Percentiles rank a stretch among this genome's conserved stretches.
phyloP scores from a whole-genome alignment of 805 yeast genomes.

The Spathaspora girioi region DNA sequence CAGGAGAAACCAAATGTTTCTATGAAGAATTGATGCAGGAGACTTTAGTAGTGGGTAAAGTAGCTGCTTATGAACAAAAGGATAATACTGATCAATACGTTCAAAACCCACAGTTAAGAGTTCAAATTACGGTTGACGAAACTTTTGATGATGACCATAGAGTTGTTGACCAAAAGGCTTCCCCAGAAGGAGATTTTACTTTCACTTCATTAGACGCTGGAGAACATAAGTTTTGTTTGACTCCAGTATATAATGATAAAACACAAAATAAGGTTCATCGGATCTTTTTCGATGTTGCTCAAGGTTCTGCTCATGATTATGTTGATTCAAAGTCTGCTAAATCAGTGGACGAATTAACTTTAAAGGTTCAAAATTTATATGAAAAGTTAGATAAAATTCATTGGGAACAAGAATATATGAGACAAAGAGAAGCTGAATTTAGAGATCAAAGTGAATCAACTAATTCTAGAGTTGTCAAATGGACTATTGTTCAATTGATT shows the following conservation, averaged over 20 bases:
- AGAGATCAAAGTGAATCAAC: slow-evolving; percentile 76
- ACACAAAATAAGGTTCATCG: slow-evolving; percentile 60
- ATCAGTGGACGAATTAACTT: slow-evolving; percentile 42
- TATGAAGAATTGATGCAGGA: slow-evolving; percentile 74
- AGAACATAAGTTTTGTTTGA: slow-evolving; percentile 78
- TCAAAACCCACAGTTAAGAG: slow-evolving; percentile 52
- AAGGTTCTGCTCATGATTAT: slow-evolving; percentile 58
- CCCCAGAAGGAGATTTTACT: slow-evolving; percentile 63
- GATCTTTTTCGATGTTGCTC: slow-evolving; percentile 68
- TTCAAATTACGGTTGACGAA: slow-evolving; percentile 67
- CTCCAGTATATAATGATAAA: slow-evolving; percentile 63
- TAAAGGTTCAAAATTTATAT: slow-evolving; percentile 34
- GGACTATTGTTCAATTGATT: slow-evolving; percentile 70
- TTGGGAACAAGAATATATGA: slow-evolving; percentile 47
- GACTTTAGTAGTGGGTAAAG: slow-evolving; percentile 74
- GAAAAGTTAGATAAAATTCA: slow-evolving; percentile 38
- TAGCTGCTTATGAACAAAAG: slow-evolving; percentile 64
- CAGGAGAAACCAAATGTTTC: slow-evolving; percentile 79
- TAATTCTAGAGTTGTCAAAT: slow-evolving; percentile 65
- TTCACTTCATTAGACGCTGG: slow-evolving; percentile 83
- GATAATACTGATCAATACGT: slow-evolving; percentile 44
- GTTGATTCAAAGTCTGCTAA: slow-evolving; percentile 61
- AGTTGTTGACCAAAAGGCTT: slow-evolving; percentile 64
- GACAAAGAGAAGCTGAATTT: slow-evolving; percentile 75
- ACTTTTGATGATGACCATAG: slow-evolving; percentile 80